Conservation (phyloP, 495 filamentous ascomycete genomes). For the Penicillium arizonense region DNA sequence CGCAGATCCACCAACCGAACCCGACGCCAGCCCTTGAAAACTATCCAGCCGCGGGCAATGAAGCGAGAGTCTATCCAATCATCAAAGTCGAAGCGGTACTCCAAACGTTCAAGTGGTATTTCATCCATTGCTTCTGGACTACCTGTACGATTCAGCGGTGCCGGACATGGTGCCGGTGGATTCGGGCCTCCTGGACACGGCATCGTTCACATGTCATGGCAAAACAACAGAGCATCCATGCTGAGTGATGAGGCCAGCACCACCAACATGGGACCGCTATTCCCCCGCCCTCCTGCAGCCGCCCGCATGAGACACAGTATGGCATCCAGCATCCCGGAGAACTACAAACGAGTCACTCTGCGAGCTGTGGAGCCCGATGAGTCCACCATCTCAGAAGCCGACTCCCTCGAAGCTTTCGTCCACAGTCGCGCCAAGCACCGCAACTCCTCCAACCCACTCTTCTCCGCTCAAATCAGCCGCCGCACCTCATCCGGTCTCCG, state of each 20-base stretch:
- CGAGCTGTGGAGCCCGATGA: conserved; percentile 35
- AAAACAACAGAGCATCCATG: conserved; percentile 38
- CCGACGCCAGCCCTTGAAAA: conserved; percentile 37
- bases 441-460: conserved; percentile 44
- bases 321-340: conserved; percentile 29
- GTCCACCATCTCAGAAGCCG: conserved; percentile 38
- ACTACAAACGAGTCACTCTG: conserved; percentile 34
- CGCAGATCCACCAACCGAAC: conserved; percentile 31
- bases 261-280: conserved; percentile 36
- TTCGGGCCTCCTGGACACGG: conserved; percentile 47
- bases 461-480: conserved; percentile 38
- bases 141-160: conserved; percentile 42
- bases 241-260: conserved; percentile 40
- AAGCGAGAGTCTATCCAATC: conserved; percentile 44
- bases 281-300: conserved; percentile 37
- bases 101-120: conserved; percentile 46
- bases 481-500: conserved; percentile 36
- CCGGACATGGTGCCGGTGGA: conserved; percentile 49
- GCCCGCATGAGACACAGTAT: conserved; percentile 29
- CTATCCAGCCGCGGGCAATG: conserved; percentile 40
- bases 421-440: conserved; percentile 43
- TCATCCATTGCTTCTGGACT: conserved; percentile 37
- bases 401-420: conserved; percentile 46
- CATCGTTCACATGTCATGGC: conserved; percentile 47
- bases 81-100: conserved; percentile 39